phyloP scores from a whole-genome alignment of 805 yeast species.

The Yarrowia deformans region DNA sequence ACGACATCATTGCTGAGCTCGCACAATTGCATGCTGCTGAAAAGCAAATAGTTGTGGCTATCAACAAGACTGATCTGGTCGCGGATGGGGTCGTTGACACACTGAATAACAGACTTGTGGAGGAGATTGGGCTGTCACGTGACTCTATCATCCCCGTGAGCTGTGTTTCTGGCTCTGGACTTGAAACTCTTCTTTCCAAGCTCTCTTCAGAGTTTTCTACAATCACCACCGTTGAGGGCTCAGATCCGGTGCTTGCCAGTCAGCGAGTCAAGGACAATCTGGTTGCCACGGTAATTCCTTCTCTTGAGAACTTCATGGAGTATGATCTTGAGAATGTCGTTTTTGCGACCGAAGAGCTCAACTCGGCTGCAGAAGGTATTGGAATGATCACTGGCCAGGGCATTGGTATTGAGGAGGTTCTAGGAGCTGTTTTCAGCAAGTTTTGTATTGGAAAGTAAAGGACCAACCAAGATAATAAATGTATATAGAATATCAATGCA shows the following conservation, averaged over 20 bases:
- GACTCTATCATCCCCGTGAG: slow-evolving; percentile 56
- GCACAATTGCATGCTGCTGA: slow-evolving; percentile 15
- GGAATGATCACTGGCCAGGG: slow-evolving; percentile 92
- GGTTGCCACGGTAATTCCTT: slow-evolving; percentile 74
- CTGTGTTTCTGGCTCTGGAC: slow-evolving; percentile 65
- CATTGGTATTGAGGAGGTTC: slow-evolving; percentile 86
- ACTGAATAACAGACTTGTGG: background rate
- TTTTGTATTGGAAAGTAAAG: slow-evolving; percentile 90
- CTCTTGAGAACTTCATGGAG: slow-evolving; percentile 68
- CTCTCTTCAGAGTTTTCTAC: slow-evolving; percentile 53
- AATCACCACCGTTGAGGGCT: slow-evolving; percentile 56
- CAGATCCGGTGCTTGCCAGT: slow-evolving; percentile 72
- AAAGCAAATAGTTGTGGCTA: slow-evolving; percentile 47
- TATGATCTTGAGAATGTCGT: slow-evolving; percentile 67
- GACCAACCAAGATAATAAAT: background rate
- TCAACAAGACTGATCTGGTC: slow-evolving; percentile 50
- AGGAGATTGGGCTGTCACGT: slow-evolving; percentile 34
- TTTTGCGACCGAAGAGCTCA: slow-evolving; percentile 77
- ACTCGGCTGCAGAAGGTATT: slow-evolving; percentile 79
- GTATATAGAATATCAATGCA: background rate
- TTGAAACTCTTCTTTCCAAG: slow-evolving; percentile 59
- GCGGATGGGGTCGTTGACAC: background rate
- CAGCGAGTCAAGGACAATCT: slow-evolving; percentile 78
- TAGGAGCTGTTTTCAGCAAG: slow-evolving; percentile 88
- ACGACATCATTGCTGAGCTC: slow-evolving; percentile 41